These are phyloP conservation scores for Exophiala oligosperma DNA, from an alignment of 2,329 filamentous ascomycete species.

Conservation along the genomic window DNA sequence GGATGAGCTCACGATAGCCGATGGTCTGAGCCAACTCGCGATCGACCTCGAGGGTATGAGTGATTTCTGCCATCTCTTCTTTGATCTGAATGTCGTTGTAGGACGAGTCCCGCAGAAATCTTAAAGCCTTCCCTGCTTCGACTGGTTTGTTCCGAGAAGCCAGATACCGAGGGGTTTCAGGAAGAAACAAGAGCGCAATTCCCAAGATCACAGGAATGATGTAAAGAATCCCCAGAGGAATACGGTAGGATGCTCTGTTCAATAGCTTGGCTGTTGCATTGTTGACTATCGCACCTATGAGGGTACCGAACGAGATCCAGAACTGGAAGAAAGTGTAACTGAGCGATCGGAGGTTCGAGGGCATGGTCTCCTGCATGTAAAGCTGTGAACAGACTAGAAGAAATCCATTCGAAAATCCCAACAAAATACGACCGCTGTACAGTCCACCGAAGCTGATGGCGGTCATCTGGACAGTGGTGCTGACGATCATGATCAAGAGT, in stretches of 20 bases:
- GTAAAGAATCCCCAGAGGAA: constrained; percentile 61
- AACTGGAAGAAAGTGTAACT: constrained; percentile 58
- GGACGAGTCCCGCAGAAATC: constrained; percentile 47
- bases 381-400: constrained; percentile 57
- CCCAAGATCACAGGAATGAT: constrained; percentile 50
- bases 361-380: constrained; percentile 46
- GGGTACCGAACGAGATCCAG: constrained; percentile 72
- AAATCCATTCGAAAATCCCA: constrained; percentile 57
- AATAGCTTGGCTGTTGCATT: constrained; percentile 50
- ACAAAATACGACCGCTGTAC: constrained; percentile 55
- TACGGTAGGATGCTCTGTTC: constrained; percentile 61
- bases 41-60: constrained; percentile 22
- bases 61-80: constrained; percentile 49
- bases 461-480: constrained; percentile 61
- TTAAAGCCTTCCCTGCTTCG: constrained; percentile 48
- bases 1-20: constrained; percentile 5
- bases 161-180: constrained; percentile 65
- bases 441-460: constrained; percentile 53
- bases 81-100: constrained; percentile 39
- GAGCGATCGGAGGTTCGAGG: constrained; percentile 64
- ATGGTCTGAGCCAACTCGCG: background rate
- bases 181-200: constrained; percentile 64
- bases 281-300: constrained; percentile 69
- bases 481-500: constrained; percentile 49
- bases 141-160: constrained; percentile 49